Conservation (phyloP, 2,329 filamentous ascomycete species). For the Hymenoscyphus linearis region DNA sequence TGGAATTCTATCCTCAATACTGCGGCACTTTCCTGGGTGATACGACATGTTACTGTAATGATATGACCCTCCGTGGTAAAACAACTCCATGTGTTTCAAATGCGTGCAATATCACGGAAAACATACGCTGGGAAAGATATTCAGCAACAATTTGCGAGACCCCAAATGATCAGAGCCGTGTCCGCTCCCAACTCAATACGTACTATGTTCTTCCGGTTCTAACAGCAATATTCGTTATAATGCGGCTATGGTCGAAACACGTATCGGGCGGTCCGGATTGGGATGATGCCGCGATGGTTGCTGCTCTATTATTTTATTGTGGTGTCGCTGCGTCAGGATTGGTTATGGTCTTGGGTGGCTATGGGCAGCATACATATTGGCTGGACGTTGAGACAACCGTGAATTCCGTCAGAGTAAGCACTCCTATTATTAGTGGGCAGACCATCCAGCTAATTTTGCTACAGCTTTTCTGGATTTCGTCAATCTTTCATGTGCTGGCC, state of each 20-base stretch:
- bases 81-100: constrained; percentile 7
- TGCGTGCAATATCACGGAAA: constrained; percentile 11
- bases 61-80: not conserved
- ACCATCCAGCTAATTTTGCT: not conserved
- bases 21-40: constrained; percentile 10
- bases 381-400: not conserved
- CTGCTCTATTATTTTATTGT: not conserved
- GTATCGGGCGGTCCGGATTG: not conserved
- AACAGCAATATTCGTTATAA: constrained; percentile 4
- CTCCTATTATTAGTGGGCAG: not conserved
- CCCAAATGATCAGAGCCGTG: constrained; percentile 9
- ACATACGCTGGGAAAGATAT: constrained; percentile 7
- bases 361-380: not conserved
- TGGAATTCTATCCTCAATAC: constrained; percentile 6
- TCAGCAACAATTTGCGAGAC: constrained; percentile 9
- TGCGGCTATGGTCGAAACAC: not conserved
- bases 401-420: not conserved
- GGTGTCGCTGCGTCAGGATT: not conserved
- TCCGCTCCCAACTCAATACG: not conserved
- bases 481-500: not conserved
- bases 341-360: not conserved
- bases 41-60: constrained; percentile 12
- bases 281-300: not conserved
- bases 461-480: not conserved
- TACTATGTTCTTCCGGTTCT: constrained; percentile 5